A percentile compares a stretch with the other conserved stretches of the same genome.
Evolutionary conservation across 257 asterid species (phyloP).

Genomic region (Salvia rosmarinus): DNA sequence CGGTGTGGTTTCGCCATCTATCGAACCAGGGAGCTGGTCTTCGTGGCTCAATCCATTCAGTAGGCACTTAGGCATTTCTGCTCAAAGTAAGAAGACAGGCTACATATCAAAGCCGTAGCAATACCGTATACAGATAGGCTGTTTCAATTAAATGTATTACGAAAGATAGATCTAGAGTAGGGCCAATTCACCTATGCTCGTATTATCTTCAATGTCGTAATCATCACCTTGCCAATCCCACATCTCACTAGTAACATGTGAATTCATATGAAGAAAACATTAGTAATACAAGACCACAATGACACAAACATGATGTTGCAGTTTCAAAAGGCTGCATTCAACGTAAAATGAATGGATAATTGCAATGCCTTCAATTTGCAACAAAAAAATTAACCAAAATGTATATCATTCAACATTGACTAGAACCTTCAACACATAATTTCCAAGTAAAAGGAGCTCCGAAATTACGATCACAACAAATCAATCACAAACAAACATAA

Average conservation of each 20-base stretch:
- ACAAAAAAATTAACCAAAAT: conserved; percentile 10
- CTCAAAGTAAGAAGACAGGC: conserved; percentile 24
- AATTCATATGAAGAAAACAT: conserved; percentile 18
- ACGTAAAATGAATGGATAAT: background rate
- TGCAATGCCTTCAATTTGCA: conserved; percentile 9
- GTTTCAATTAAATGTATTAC: background rate
- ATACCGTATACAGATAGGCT: background rate
- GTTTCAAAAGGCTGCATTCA: background rate
- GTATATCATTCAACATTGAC: conserved; percentile 13
- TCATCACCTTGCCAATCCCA: conserved; percentile 75
- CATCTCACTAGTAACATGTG: conserved; percentile 45
- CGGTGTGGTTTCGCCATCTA: conserved; percentile 72
- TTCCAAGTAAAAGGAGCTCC: conserved; percentile 4
- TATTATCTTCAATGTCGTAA: conserved; percentile 52
- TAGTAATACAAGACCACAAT: background rate
- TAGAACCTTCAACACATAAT: background rate
- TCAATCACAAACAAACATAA: background rate
- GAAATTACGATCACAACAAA: background rate
- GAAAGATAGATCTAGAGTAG: conserved; percentile 9
- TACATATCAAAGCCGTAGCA: conserved; percentile 29
- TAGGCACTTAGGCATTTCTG: conserved; percentile 58
- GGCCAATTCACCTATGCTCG: conserved; percentile 53
- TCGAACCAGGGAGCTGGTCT: conserved; percentile 46
- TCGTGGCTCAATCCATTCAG: conserved; percentile 49
- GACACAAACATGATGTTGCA: background rate